Evolutionary conservation across 441 rosid species (phyloP).

Genomic region (Croton setiger): DNA sequence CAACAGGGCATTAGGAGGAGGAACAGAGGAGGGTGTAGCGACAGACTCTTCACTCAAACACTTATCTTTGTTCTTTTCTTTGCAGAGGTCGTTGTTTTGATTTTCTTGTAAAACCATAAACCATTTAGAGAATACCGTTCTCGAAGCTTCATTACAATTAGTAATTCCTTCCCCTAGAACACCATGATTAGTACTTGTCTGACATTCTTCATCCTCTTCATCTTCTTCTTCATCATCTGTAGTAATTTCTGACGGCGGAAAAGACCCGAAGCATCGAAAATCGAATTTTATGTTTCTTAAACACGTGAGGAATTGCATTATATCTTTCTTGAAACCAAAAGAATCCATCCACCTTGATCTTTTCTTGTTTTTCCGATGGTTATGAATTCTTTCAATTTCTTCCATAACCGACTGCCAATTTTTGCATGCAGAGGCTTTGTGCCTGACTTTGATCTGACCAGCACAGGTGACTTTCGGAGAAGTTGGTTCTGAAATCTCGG

Average conservation of each 20-base stretch:
- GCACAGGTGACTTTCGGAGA: constrained; percentile 92
- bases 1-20: constrained; percentile 76
- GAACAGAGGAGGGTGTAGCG: constrained; percentile 38
- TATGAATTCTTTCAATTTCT: constrained; percentile 81
- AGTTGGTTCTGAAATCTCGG: constrained; percentile 67
- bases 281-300: constrained; percentile 53
- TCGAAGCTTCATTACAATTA: constrained; percentile 41
- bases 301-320: constrained; percentile 74
- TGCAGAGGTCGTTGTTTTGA: constrained; percentile 32
- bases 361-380: constrained; percentile 39
- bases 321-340: constrained; percentile 78
- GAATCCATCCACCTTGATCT: constrained; percentile 47
- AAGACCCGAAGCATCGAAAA: constrained; percentile 72
- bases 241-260: constrained; percentile 48
- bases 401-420: constrained; percentile 92
- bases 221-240: constrained; percentile 58
- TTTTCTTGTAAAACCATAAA: constrained; percentile 77
- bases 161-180: constrained; percentile 15
- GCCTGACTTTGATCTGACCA: constrained; percentile 87
- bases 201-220: constrained; percentile 25
- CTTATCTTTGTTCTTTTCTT: constrained; percentile 27
- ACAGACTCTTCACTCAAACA: constrained; percentile 11
- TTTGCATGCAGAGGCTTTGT: constrained; percentile 50
- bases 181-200: constrained; percentile 17
- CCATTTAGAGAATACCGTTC: constrained; percentile 76